Evolutionary conservation across 768 basidiomycete genomes (phyloP).

Genomic region (Pleurotus sapidus): DNA sequence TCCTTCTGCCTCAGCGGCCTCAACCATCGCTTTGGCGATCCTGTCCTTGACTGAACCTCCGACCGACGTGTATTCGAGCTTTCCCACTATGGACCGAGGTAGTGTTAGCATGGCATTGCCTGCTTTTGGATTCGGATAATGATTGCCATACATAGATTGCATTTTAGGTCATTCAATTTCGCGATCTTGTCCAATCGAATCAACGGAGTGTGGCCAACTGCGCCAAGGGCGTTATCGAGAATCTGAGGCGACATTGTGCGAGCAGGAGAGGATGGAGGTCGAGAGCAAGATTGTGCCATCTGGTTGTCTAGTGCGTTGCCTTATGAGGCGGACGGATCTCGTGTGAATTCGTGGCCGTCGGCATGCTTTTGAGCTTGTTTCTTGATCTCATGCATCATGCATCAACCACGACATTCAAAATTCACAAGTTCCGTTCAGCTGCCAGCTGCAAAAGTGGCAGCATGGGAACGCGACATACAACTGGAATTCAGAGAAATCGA

Average conservation of each 20-base stretch:
- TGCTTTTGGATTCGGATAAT: background rate
- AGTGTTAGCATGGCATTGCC: background rate
- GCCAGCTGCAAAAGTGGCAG: too few species aligned
- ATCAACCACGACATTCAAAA: background rate
- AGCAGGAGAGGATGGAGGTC: constrained; percentile 8
- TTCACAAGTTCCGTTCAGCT: too few species aligned
- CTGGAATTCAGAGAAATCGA: too few species aligned
- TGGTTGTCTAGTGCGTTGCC: background rate
- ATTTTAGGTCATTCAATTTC: constrained; percentile 69
- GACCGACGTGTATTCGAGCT: constrained; percentile 85
- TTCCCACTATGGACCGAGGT: constrained; percentile 57
- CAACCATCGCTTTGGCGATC: constrained; percentile 95
- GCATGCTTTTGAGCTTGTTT: background rate
- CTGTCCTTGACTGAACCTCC: constrained; percentile 97
- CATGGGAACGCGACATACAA: too few species aligned
- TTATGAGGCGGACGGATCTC: constrained; percentile 4
- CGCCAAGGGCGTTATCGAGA: constrained; percentile 77
- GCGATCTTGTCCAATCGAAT: constrained; percentile 83
- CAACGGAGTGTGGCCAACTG: constrained; percentile 89
- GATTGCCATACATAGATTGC: constrained; percentile 75
- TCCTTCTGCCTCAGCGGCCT: constrained; percentile 89
- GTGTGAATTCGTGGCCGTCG: constrained; percentile 1
- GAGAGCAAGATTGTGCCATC: background rate
- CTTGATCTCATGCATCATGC: background rate
- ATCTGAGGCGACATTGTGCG: constrained; percentile 44